Conservation (phyloP, 2,329 filamentous ascomycete genomes). For the Pseudocercospora musae region DNA sequence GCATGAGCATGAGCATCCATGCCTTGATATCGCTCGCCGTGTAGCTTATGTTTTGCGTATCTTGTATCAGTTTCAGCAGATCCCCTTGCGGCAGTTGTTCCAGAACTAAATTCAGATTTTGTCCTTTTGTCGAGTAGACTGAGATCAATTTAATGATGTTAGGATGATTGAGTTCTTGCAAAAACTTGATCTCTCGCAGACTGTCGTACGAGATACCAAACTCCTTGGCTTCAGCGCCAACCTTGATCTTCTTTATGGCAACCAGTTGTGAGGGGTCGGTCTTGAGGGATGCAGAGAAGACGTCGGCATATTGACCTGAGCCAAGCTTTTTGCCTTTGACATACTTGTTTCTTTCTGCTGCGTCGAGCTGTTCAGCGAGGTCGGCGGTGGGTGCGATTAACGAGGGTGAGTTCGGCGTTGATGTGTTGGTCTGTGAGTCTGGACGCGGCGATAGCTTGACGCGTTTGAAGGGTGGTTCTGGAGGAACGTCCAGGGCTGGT, state of each 20-base stretch:
- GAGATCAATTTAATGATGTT: slow-evolving; percentile 92
- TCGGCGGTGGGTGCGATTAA: slow-evolving; percentile 29
- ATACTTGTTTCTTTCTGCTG: slow-evolving; percentile 70
- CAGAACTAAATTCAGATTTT: slow-evolving; percentile 93
- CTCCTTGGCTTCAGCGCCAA: slow-evolving; percentile 80
- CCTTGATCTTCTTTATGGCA: slow-evolving; percentile 91
- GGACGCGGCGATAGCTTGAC: slow-evolving; percentile 25
- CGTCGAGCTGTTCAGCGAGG: slow-evolving; percentile 49
- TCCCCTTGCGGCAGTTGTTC: slow-evolving; percentile 93
- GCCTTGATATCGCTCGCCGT: slow-evolving; percentile 89
- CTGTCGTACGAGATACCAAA: slow-evolving; percentile 85
- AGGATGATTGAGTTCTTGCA: slow-evolving; percentile 89
- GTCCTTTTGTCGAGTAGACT: slow-evolving; percentile 93
- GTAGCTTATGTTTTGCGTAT: slow-evolving; percentile 74
- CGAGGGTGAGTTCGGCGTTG: slow-evolving; percentile 12
- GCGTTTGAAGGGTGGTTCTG: slow-evolving; percentile 33
- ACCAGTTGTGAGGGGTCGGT: slow-evolving; percentile 69
- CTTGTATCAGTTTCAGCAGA: slow-evolving; percentile 89
- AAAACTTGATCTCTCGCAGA: slow-evolving; percentile 90
- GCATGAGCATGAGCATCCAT: slow-evolving; percentile 96
- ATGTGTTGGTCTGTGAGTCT: slow-evolving; percentile 12
- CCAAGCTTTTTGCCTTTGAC: slow-evolving; percentile 90
- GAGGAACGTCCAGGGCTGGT: slow-evolving; percentile 33
- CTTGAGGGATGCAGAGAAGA: slow-evolving; percentile 82
- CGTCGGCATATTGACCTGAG: slow-evolving; percentile 94